Evolutionary conservation across 2,329 filamentous ascomycete species (phyloP).

Genomic region (Penicillium palitans): DNA sequence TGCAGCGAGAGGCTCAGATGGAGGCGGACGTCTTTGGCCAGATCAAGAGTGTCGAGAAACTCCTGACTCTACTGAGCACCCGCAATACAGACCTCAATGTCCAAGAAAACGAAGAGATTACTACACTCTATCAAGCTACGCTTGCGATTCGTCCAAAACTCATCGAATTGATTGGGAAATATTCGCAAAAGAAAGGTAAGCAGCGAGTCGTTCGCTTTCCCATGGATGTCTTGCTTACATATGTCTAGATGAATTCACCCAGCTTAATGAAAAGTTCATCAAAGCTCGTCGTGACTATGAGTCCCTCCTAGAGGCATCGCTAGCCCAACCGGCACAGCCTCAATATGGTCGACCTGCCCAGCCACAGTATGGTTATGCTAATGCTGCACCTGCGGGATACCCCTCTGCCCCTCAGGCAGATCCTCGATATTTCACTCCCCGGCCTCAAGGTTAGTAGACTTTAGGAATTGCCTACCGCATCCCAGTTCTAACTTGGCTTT

Average conservation of each 20-base stretch:
- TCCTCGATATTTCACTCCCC: slow-evolving; percentile 68
- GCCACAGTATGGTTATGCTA: slow-evolving; percentile 37
- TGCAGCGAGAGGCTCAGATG: slow-evolving; percentile 95
- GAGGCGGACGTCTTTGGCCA: slow-evolving; percentile 77
- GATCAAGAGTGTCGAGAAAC: slow-evolving; percentile 74
- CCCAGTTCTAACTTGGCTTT: neutral
- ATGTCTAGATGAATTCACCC: slow-evolving; percentile 85
- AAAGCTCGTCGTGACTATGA: slow-evolving; percentile 97
- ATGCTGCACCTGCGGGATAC: slow-evolving; percentile 34
- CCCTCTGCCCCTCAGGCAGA: slow-evolving; percentile 54
- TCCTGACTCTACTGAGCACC: slow-evolving; percentile 87
- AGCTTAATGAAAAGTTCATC: slow-evolving; percentile 99
- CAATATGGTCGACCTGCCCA: slow-evolving; percentile 65
- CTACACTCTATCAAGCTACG: slow-evolving; percentile 84
- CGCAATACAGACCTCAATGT: slow-evolving; percentile 76
- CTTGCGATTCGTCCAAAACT: slow-evolving; percentile 92
- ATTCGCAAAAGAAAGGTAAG: slow-evolving; percentile 96
- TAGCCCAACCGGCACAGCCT: slow-evolving; percentile 86
- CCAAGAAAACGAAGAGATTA: slow-evolving; percentile 96
- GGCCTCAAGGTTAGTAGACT: slow-evolving; percentile 39
- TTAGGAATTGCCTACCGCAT: neutral
- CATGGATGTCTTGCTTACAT: slow-evolving; percentile 15
- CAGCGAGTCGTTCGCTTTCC: neutral
- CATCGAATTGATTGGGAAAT: slow-evolving; percentile 97
- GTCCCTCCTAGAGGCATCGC: slow-evolving; percentile 89